These are phyloP conservation scores for Globisporangium irregulare DNA, from an alignment of 352 stramenopile species.

Conservation along the genomic window DNA sequence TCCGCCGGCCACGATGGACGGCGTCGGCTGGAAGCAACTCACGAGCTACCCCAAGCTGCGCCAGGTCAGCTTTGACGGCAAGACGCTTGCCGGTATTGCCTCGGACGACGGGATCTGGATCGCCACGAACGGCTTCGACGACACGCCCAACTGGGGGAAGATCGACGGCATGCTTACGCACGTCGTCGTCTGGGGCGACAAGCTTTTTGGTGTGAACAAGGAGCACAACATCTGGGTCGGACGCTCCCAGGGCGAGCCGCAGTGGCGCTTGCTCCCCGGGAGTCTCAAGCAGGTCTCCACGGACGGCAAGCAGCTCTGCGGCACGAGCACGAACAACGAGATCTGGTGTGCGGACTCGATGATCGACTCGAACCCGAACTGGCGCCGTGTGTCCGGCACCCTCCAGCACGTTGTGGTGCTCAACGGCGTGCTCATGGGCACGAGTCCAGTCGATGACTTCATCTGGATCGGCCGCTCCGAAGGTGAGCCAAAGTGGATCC, in stretches of 20 bases:
- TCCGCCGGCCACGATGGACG: constrained; percentile 3
- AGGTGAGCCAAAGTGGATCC: constrained; percentile 23
- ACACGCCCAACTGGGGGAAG: constrained; percentile 21
- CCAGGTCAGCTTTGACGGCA: constrained; percentile 25
- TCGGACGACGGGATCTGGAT: constrained; percentile 16
- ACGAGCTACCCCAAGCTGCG: constrained; percentile 14
- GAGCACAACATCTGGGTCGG: constrained; percentile 20
- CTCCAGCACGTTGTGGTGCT: constrained; percentile 15
- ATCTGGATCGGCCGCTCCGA: constrained; percentile 18
- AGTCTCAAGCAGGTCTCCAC: constrained; percentile 24
- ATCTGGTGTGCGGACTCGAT: constrained; percentile 27
- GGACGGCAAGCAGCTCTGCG: constrained; percentile 31
- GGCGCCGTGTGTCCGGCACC: background rate
- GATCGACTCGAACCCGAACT: constrained; percentile 17
- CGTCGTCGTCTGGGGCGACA: constrained; percentile 27
- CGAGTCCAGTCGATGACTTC: constrained; percentile 15
- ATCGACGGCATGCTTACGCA: constrained; percentile 20
- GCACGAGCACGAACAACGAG: constrained; percentile 13
- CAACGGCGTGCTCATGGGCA: constrained; percentile 15
- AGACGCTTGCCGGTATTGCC: constrained; percentile 17
- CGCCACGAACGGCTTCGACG: constrained; percentile 19
- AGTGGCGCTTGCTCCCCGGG: constrained; percentile 18
- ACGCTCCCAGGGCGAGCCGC: constrained; percentile 1
- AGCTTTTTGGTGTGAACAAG: constrained; percentile 20
- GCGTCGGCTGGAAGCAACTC: constrained; percentile 14